Evolutionary conservation across 1,284 basidiomycete genomes (phyloP).

Genomic region (Farysia itapuensis): DNA sequence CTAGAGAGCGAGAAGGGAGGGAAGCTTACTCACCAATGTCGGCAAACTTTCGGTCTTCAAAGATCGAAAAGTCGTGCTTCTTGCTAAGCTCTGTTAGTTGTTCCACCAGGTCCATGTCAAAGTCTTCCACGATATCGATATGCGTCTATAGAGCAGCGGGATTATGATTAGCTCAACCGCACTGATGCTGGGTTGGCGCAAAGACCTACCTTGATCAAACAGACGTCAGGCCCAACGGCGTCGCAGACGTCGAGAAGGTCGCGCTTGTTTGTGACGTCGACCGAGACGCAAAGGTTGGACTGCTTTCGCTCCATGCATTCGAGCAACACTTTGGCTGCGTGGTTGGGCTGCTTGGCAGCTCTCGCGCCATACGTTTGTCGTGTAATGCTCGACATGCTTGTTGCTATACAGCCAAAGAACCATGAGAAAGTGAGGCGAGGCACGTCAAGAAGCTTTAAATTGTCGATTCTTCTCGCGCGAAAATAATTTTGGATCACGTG

Average conservation of each 20-base stretch:
- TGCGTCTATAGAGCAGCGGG: slow-evolving; percentile 94
- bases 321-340: slow-evolving; percentile 64
- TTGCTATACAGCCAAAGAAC: too few species aligned
- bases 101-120: slow-evolving; percentile 73
- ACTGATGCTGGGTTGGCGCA: too few species aligned
- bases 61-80: slow-evolving; percentile 92
- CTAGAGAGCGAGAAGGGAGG: too few species aligned
- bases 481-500: too few species aligned
- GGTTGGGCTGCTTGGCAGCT: slow-evolving; percentile 40
- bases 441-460: too few species aligned
- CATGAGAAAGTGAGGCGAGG: too few species aligned
- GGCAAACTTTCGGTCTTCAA: slow-evolving; percentile 98
- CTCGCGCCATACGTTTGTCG: slow-evolving; percentile 44
- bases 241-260: slow-evolving; percentile 86
- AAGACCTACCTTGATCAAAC: slow-evolving; percentile 78
- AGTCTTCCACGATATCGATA: slow-evolving; percentile 93
- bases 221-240: slow-evolving; percentile 82
- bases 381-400: slow-evolving; percentile 38
- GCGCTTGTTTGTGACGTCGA: slow-evolving; percentile 82
- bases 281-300: slow-evolving; percentile 89
- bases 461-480: too few species aligned
- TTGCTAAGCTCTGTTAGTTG: slow-evolving; percentile 72
- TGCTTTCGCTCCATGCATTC: slow-evolving; percentile 83
- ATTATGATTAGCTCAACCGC: too few species aligned
- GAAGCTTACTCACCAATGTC: slow-evolving; percentile 87